Base-by-base conservation (phyloP, 2,329 filamentous ascomycete species). In the Aspergillus uvarum region DNA sequence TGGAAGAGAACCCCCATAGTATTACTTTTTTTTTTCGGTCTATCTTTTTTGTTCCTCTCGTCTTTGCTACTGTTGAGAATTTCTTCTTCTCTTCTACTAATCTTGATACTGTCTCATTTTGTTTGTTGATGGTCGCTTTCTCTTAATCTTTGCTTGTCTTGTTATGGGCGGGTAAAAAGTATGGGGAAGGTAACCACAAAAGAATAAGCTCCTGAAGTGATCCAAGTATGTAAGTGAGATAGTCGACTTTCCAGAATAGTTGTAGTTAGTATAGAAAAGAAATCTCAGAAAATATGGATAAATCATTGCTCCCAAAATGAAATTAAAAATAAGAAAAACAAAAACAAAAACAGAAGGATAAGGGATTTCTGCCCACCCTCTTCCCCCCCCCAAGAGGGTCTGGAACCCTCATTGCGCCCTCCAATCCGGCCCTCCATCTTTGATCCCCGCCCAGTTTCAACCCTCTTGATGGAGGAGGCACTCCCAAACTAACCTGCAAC, bases 361-460 rank as follows among this genome's bases (percentile, higher is more conserved):
- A 60, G 51, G 54, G 56, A 61, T 42, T 51, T 47, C 51, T 62
- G 62, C 44, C 59, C 62, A 60, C 58, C 59, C 56, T 44, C 59
- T 59, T 59, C 56, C 7, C 38, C 7, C 38, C 16, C 60, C 56
- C 51, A 53, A 53, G 42, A 60, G 44, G 51, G 61, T 60, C 56
- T 58, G 58, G 59, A 60, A 62, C 59, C 58, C 38, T 53, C 60
- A 31, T 31, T 35, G 57, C 52, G 35, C 50, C 51, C 59, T 62
- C 59, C 62, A 61, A 62, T 63, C 54, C 56, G 35, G 51, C 49
- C 51, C 47, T 56, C 51, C 47, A 56, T 59, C 51, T 47, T 55
- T 16, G 14, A 35, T 44, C 31, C 47, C 53, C 31, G 51, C 56
- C 60, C 58, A 55, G 60, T 63, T 59, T 56, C 59, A 60, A 51